phyloP scores from a whole-genome alignment of 2,329 filamentous ascomycete genomes.

The Alternaria solani region DNA sequence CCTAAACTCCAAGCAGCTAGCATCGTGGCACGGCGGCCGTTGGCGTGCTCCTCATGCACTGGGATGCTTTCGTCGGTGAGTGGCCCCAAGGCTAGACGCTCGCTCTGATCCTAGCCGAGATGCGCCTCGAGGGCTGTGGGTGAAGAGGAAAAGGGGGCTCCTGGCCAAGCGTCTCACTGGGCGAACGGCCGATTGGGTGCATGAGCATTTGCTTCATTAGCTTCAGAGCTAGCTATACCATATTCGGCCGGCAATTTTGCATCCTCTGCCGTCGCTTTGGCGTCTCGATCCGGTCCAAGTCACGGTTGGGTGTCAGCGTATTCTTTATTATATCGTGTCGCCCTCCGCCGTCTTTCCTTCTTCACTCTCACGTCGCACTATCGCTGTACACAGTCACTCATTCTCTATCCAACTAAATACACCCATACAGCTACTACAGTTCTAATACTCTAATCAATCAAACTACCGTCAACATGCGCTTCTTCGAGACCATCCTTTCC shows the following conservation, averaged over 20 bases:
- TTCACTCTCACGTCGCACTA: constrained; percentile 29
- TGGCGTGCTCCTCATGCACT: constrained; percentile 30
- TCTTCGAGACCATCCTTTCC: constrained; percentile 59
- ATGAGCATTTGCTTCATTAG: constrained; percentile 30
- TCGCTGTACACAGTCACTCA: constrained; percentile 39
- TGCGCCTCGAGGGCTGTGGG: constrained; percentile 13
- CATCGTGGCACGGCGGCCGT: constrained; percentile 28
- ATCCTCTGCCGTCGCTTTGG: constrained; percentile 45
- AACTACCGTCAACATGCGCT: constrained; percentile 57
- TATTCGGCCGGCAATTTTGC: constrained; percentile 38
- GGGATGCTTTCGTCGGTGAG: constrained; percentile 24
- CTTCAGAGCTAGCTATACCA: constrained; percentile 28
- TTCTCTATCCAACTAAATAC: constrained; percentile 30
- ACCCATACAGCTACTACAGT: constrained; percentile 22
- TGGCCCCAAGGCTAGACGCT: constrained; percentile 20
- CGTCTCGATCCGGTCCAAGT: constrained; percentile 22
- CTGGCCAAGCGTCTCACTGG: constrained; percentile 21
- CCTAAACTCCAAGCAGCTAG: constrained; percentile 31
- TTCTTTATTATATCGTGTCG: constrained; percentile 26
- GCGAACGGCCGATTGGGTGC: constrained; percentile 33
- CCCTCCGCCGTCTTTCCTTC: constrained; percentile 24
- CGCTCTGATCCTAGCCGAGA: constrained; percentile 17
- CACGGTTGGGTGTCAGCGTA: constrained; percentile 20
- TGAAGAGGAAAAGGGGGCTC: constrained; percentile 30
- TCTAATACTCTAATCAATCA: constrained; percentile 27